A percentile compares a stretch with the other conserved stretches of the same genome.
phyloP scores from a whole-genome alignment of 176 grass and related monocot genomes.

The Aegilops umbellulata region DNA sequence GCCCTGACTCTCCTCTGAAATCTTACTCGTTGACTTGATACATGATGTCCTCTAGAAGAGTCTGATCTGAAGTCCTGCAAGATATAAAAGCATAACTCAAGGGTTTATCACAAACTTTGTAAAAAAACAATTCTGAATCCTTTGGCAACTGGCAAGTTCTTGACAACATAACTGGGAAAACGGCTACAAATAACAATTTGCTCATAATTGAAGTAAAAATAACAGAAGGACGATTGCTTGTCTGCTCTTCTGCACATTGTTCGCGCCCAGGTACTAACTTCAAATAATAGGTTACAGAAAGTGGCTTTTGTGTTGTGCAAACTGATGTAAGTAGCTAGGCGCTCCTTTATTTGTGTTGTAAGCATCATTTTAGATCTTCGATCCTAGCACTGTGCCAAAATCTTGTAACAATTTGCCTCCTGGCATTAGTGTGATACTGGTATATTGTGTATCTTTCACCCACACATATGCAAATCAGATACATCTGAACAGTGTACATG shows the following conservation, averaged over 20 bases:
- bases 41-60: conserved; percentile 72
- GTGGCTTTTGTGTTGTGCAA: neutral
- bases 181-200: neutral
- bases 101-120: conserved; percentile 5
- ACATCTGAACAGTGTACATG: neutral
- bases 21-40: conserved; percentile 80
- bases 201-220: conserved; percentile 1
- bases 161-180: conserved; percentile 15
- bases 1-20: conserved; percentile 57
- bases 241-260: conserved; percentile 1
- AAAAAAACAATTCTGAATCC: conserved; percentile 16
- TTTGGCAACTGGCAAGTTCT: conserved; percentile 7
- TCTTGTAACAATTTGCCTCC: neutral
- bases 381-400: neutral
- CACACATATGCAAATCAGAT: conserved; percentile 15
- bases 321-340: neutral
- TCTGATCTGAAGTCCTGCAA: conserved; percentile 83
- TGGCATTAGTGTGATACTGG: neutral
- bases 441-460: neutral
- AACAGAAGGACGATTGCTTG: neutral
- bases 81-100: conserved; percentile 22
- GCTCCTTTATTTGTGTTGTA: conserved; percentile 5
- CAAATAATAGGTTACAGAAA: neutral
- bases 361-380: neutral
- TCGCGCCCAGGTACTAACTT: neutral